Evolutionary conservation across 495 filamentous ascomycete genomes (phyloP).

Genomic region (Penicillium cinerascens): DNA sequence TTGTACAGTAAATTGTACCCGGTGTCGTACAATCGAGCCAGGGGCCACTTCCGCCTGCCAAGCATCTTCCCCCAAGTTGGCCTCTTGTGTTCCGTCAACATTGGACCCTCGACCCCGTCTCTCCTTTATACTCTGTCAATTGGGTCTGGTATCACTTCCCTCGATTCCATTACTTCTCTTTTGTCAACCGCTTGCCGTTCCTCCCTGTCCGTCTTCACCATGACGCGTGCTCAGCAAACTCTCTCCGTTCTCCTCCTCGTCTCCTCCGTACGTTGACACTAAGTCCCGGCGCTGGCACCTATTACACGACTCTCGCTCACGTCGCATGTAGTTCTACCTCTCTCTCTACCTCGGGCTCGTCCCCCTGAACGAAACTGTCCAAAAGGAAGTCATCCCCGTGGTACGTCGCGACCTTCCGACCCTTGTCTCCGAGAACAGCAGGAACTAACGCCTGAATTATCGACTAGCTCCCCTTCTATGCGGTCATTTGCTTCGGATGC

Average conservation of each 20-base stretch:
- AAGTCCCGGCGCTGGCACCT: neutral
- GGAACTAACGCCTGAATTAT: neutral
- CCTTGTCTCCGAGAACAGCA: neutral
- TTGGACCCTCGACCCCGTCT: conserved; percentile 9
- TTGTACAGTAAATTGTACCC: neutral
- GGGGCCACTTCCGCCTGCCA: conserved; percentile 13
- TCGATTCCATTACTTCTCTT: conserved; percentile 4
- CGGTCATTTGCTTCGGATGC: conserved; percentile 84
- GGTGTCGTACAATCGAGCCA: neutral
- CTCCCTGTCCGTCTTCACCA: conserved; percentile 34
- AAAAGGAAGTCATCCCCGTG: conserved; percentile 52
- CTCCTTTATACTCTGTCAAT: conserved; percentile 19
- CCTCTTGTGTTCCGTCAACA: conserved; percentile 7
- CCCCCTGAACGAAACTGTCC: conserved; percentile 67
- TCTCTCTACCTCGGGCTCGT: conserved; percentile 79
- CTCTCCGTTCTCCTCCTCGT: conserved; percentile 81
- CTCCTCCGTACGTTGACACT: conserved; percentile 64
- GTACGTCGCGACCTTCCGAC: conserved; percentile 31
- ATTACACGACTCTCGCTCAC: conserved; percentile 2
- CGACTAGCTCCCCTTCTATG: conserved; percentile 83
- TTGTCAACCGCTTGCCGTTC: neutral
- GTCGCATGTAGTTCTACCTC: conserved; percentile 69
- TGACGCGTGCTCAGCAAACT: conserved; percentile 94
- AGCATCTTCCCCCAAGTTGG: conserved; percentile 15
- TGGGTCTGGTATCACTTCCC: conserved; percentile 8